These are phyloP conservation scores for Arthromyces matolae DNA, from an alignment of 768 basidiomycete species.

Conservation along the genomic window DNA sequence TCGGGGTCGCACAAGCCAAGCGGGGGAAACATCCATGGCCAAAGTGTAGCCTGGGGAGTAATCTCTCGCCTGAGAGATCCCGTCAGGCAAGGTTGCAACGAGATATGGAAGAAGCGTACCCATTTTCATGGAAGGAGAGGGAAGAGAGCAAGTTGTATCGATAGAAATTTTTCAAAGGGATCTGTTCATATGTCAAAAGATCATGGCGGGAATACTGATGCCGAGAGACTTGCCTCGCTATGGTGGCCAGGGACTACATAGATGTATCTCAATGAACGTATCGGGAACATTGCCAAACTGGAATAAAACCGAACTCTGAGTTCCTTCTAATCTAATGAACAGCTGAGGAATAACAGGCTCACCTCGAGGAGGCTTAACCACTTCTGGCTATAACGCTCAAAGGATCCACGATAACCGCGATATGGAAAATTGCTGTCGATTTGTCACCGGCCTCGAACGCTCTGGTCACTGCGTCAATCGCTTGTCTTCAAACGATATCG, in stretches of 20 bases:
- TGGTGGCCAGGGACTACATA: constrained; percentile 71
- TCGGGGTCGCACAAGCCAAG: constrained; percentile 92
- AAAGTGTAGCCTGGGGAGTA: constrained; percentile 73
- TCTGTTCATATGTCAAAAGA: constrained; percentile 34
- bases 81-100: no score
- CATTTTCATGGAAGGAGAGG: constrained; percentile 61
- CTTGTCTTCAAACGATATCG: neutral
- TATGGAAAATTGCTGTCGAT: constrained; percentile 59
- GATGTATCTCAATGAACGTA: constrained; percentile 68
- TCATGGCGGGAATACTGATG: neutral
- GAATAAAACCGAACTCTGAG: constrained; percentile 19
- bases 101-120: no score
- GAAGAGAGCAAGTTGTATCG: constrained; percentile 63
- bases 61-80: constrained; percentile 61
- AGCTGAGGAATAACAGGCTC: constrained; percentile 8
- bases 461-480: constrained; percentile 33
- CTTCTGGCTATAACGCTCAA: constrained; percentile 77
- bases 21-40: constrained; percentile 84
- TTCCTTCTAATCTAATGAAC: neutral
- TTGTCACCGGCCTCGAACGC: constrained; percentile 68
- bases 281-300: constrained; percentile 66
- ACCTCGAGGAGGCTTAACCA: constrained; percentile 83
- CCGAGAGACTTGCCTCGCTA: constrained; percentile 54
- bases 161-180: constrained; percentile 92
- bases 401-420: constrained; percentile 80